Evolutionary conservation across 768 basidiomycete species (phyloP).

Genomic region (Termitomyces sp.): DNA sequence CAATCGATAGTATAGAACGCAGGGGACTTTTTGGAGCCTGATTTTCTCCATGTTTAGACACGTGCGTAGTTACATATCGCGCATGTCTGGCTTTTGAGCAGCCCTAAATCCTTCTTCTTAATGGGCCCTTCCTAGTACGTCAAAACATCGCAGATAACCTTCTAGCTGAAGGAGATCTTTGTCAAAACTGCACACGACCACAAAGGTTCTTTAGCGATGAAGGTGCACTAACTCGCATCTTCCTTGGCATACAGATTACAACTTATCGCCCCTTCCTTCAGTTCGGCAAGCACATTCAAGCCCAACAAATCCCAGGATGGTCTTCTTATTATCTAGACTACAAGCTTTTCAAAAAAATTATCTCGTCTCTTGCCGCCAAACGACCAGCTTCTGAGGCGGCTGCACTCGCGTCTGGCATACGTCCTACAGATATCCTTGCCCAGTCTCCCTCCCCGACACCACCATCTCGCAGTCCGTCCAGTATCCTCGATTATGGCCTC

Average conservation of each 20-base stretch:
- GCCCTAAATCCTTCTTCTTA: constrained; percentile 3
- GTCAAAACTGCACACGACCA: constrained; percentile 11
- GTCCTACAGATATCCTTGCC: constrained; percentile 52
- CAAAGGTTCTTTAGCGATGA: constrained; percentile 15
- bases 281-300: constrained; percentile 98
- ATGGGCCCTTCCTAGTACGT: constrained; percentile 8
- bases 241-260: constrained; percentile 5
- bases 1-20: constrained; percentile 5
- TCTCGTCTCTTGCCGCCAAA: constrained; percentile 89
- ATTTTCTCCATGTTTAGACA: constrained; percentile 17
- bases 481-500: constrained; percentile 35
- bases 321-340: constrained; percentile 94
- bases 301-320: constrained; percentile 97
- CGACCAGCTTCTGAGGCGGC: constrained; percentile 89
- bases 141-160: background rate
- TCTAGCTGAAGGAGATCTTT: constrained; percentile 9
- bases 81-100: background rate
- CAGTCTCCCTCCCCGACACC: constrained; percentile 22
- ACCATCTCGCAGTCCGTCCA: constrained; percentile 25
- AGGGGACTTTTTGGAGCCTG: background rate
- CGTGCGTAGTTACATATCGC: constrained; percentile 20
- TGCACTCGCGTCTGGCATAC: constrained; percentile 75
- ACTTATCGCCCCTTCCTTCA: constrained; percentile 25
- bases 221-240: constrained; percentile 13
- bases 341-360: constrained; percentile 98